These are phyloP conservation scores for Eucalyptus sp. DNA, from an alignment of 345 rosid genomes.

Conservation along the genomic window DNA sequence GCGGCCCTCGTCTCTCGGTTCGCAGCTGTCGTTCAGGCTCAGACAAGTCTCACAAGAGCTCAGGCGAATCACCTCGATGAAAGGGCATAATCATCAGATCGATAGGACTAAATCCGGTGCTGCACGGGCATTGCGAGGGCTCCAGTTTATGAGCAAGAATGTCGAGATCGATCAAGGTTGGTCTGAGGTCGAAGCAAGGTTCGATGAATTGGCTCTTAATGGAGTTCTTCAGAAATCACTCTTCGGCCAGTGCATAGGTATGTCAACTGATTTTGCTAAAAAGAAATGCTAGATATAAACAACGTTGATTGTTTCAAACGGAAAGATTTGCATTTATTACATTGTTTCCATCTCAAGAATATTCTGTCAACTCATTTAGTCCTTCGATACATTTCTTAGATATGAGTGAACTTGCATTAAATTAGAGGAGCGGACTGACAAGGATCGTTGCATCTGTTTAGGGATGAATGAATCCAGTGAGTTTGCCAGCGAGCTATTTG, in stretches of 20 bases:
- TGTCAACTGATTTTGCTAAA: not conserved
- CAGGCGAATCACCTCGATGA: conserved; percentile 34
- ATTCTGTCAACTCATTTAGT: not conserved
- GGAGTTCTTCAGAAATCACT: conserved; percentile 44
- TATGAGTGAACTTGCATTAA: not conserved
- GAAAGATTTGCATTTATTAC: not conserved
- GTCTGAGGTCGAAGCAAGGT: conserved; percentile 46
- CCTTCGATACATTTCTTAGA: not conserved
- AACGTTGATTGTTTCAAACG: not conserved
- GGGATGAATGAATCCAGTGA: conserved; percentile 75
- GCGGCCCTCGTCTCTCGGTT: conserved; percentile 19
- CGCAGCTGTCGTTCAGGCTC: conserved; percentile 10
- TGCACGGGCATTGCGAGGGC: conserved; percentile 53
- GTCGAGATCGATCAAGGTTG: conserved; percentile 34
- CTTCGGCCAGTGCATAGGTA: conserved; percentile 78
- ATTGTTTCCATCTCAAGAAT: not conserved
- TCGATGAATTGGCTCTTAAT: conserved; percentile 22
- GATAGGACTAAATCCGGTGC: conserved; percentile 62
- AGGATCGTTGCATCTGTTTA: not conserved
- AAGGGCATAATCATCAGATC: not conserved
- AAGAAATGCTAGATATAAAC: not conserved
- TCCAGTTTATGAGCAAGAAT: conserved; percentile 41
- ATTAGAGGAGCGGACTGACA: not conserved
- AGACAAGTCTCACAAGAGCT: conserved; percentile 52
- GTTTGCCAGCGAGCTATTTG: conserved; percentile 52